These are phyloP conservation scores for Aspergillus campestris DNA, from an alignment of 495 filamentous ascomycete species.

Conservation along the genomic window DNA sequence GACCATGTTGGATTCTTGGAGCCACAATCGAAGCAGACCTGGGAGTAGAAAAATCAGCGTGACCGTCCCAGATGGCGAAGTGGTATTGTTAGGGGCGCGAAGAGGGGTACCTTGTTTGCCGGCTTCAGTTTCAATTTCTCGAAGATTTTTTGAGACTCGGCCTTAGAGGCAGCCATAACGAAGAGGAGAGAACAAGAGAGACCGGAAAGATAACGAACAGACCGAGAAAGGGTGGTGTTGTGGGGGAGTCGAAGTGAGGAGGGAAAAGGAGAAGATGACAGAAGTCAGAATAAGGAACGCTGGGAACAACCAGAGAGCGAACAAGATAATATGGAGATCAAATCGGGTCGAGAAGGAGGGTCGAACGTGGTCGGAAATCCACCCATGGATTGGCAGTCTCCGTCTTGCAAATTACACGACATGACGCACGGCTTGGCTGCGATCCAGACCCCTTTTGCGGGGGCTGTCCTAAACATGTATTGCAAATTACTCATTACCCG, in stretches of 20 bases:
- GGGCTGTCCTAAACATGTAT: conserved; percentile 1
- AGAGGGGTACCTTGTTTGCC: conserved; percentile 72
- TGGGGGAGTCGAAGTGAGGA: not conserved
- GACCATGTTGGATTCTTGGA: conserved; percentile 98
- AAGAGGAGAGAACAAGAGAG: not conserved
- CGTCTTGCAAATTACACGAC: not conserved
- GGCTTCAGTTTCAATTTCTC: conserved; percentile 91
- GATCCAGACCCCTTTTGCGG: no score
- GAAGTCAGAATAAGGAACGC: no score
- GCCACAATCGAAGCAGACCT: conserved; percentile 97
- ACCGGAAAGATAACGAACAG: not conserved
- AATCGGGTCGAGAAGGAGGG: conserved; percentile 14
- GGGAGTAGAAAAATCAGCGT: conserved; percentile 9
- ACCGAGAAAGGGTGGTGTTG: not conserved
- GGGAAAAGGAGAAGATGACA: conserved; percentile 12
- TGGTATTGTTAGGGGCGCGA: conserved; percentile 7
- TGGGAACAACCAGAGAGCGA: no score
- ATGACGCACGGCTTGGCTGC: no score
- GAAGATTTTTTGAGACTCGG: conserved; percentile 93
- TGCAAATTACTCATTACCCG: conserved; percentile 7
- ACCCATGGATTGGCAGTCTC: not conserved
- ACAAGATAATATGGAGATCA: conserved; percentile 7
- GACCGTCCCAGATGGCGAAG: conserved; percentile 5
- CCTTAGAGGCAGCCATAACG: conserved; percentile 83
- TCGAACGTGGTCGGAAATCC: conserved; percentile 26